Percentiles rank a stretch among this genome's conserved stretches.
phyloP scores from a whole-genome alignment of 1,284 basidiomycete genomes.

The Cerioporus squamosus region DNA sequence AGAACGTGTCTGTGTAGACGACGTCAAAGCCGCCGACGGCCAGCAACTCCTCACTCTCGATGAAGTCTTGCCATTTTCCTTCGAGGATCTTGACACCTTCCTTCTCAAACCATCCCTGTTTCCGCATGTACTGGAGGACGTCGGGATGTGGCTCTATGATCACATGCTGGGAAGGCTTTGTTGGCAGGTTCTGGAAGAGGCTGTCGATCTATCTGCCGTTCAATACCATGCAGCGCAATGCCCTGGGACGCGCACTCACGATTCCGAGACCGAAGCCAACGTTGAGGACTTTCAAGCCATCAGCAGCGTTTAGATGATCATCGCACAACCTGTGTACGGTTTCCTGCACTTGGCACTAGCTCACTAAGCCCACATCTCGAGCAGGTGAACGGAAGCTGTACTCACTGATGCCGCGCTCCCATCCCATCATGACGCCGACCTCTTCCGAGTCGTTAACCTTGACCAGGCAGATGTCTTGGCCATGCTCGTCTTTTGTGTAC shows the following conservation, averaged over 20 bases:
- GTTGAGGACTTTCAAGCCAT: constrained; percentile 79
- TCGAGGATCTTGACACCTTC: constrained; percentile 84
- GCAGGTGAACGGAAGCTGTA: constrained; percentile 2
- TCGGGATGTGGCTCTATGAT: constrained; percentile 97
- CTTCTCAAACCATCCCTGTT: constrained; percentile 77
- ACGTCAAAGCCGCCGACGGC: constrained; percentile 80
- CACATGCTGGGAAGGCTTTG: constrained; percentile 74
- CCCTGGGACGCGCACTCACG: constrained; percentile 50
- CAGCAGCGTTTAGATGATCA: constrained; percentile 49
- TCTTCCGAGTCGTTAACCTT: constrained; percentile 71
- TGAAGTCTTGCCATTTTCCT: constrained; percentile 91
- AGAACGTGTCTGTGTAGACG: constrained; percentile 95
- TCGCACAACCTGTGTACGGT: constrained; percentile 68
- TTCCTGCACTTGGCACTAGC: constrained; percentile 57
- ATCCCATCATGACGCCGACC: constrained; percentile 96
- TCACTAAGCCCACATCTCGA: constrained; percentile 24
- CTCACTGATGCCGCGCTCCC: constrained; percentile 84
- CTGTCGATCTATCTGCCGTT: constrained; percentile 70
- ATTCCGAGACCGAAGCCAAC: constrained; percentile 96
- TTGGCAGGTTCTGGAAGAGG: constrained; percentile 73
- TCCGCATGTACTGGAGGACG: constrained; percentile 80
- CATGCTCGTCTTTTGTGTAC: constrained; percentile 74
- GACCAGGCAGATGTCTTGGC: constrained; percentile 83
- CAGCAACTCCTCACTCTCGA: constrained; percentile 60
- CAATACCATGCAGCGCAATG: neutral